These are phyloP conservation scores for Camellia sinensis DNA, from an alignment of 148 eudicot genomes.

Conservation along the genomic window DNA sequence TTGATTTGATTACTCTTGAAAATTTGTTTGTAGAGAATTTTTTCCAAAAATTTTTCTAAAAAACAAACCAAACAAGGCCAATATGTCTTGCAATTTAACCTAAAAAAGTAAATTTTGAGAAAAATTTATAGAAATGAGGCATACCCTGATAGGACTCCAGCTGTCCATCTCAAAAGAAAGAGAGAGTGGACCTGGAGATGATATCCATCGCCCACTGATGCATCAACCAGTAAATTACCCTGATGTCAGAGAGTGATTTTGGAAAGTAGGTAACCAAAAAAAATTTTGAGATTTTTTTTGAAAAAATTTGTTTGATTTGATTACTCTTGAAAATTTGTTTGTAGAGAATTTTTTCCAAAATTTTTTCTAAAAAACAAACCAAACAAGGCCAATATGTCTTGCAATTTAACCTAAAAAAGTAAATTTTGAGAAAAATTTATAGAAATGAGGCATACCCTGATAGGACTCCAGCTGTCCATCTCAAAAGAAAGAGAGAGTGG, in stretches of 20 bases:
- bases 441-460: constrained; percentile 50
- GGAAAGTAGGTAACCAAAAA: too few relatives aligned
- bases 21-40: too few relatives aligned
- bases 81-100: background rate
- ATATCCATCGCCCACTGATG: constrained; percentile 91
- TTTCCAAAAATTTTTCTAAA: too few relatives aligned
- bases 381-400: too few relatives aligned
- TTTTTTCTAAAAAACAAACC: too few relatives aligned
- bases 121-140: background rate
- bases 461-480: constrained; percentile 66
- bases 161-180: constrained; percentile 65
- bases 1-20: too few relatives aligned
- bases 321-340: too few relatives aligned
- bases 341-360: too few relatives aligned
- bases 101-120: background rate
- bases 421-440: background rate
- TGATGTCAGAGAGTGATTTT: constrained; percentile 94
- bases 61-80: too few relatives aligned
- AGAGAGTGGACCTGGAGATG: constrained; percentile 70
- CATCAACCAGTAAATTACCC: constrained; percentile 85
- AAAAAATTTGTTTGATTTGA: too few relatives aligned
- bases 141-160: constrained; percentile 72
- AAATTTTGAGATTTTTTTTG: too few relatives aligned
- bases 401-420: background rate
- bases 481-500: constrained; percentile 61